Evolutionary conservation across 768 basidiomycete genomes (phyloP), one percentile per base, ranked within the genome.

Genomic region (Rhizopogon vinicolor): DNA sequence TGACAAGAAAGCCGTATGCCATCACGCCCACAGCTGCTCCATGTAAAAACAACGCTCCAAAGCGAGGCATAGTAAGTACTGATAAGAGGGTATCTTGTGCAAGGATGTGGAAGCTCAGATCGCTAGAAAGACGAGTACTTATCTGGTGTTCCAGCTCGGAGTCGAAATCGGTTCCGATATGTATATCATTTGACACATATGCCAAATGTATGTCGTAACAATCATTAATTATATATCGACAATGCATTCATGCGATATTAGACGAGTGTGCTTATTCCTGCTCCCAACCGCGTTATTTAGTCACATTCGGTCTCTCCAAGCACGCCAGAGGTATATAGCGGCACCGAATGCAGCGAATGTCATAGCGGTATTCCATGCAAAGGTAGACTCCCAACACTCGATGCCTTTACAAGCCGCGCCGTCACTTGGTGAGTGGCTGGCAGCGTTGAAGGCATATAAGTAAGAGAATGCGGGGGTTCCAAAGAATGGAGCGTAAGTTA

Each of bases 401-500:
- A 72, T 62, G 4, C 91, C 89, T 42, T 65, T 63, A 61, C 90
- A 91, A 3, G 83, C 68, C 25, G 60, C 68, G 22, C 66, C 74
- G 0, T 63, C 60, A n/a, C 65, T 71, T 4, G 65, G 43, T 8
- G 79, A 74, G 56, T 83, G 80, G 3, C 76, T 69, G 3, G 77
- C 78, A 6, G 86, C 79, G 45, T 89, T 64, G 60, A 85, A 82
- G 13, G 91, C 91, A 57, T 91, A 93, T 0, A 92, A 64, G 66
- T 89, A 91, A 3, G 91, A 90, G 66, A 91, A 91, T 0, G 83
- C 37, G 1, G 88, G 82, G 0, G 89, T 90, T 5, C 89, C 90
- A 25, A 83, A 67, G 67, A 91, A 87, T 5, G 89, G 85, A 0
- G 89, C 84, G 60, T 89, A 90, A 46, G 86, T 82, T 54, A 90